These are phyloP conservation scores for Xylaria sp. DNA, from an alignment of 2,329 filamentous ascomycete genomes.

Conservation along the genomic window DNA sequence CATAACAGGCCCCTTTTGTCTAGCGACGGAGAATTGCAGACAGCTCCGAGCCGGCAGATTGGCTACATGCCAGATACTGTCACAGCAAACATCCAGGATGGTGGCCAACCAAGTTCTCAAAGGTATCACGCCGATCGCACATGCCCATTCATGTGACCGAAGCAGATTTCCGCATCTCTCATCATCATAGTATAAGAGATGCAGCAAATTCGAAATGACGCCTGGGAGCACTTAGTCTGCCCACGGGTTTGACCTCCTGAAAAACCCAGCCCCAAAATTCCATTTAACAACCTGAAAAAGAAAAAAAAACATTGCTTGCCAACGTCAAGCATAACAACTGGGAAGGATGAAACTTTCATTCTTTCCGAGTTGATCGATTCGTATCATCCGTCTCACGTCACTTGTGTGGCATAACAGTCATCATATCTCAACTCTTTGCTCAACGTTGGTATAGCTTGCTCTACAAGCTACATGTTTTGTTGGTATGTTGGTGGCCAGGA, in stretches of 20 bases:
- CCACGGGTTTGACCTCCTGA: slow-evolving; percentile 14
- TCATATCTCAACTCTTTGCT: slow-evolving; percentile 13
- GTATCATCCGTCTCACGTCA: slow-evolving; percentile 20
- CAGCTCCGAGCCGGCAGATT: slow-evolving; percentile 23
- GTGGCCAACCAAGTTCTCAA: slow-evolving; percentile 34
- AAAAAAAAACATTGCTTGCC: slow-evolving; percentile 14
- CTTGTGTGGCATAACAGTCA: slow-evolving; percentile 15
- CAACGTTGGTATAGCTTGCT: slow-evolving; percentile 15
- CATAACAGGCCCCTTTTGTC: slow-evolving; percentile 43
- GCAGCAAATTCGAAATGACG: slow-evolving; percentile 27
- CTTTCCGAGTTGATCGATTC: slow-evolving; percentile 10
- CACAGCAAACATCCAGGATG: slow-evolving; percentile 35
- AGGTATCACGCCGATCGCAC: slow-evolving; percentile 28
- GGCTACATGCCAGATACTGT: slow-evolving; percentile 28
- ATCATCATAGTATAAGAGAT: slow-evolving; percentile 22
- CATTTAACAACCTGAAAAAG: slow-evolving; percentile 33
- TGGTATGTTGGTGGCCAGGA: background rate
- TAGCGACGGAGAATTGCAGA: slow-evolving; percentile 39
- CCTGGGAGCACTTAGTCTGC: slow-evolving; percentile 22
- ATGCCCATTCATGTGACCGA: slow-evolving; percentile 28
- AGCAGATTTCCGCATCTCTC: slow-evolving; percentile 26
- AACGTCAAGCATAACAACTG: background rate
- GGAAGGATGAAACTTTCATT: slow-evolving; percentile 12
- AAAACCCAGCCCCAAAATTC: slow-evolving; percentile 23
- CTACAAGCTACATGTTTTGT: slow-evolving; percentile 19